Evolutionary conservation across 148 eudicot genomes (phyloP), one percentile per base, ranked within the genome.

Genomic region (Drosera capensis): DNA sequence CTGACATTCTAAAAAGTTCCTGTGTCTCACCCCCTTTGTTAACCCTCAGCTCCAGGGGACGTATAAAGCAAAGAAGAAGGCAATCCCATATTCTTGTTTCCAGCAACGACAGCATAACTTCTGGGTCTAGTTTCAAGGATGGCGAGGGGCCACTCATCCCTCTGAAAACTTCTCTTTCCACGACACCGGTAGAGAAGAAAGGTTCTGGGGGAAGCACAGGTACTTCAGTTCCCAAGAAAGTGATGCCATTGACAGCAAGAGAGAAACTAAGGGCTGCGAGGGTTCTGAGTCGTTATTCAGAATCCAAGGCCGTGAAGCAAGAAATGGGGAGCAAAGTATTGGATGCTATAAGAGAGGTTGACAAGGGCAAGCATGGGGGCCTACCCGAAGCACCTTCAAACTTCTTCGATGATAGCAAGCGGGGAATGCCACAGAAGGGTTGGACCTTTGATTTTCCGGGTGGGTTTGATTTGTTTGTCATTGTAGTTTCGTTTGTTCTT

Each of bases 301-400:
- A 83, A 20, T 29, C 87, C 39, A 88, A 83, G 59, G 48, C 82
- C 18, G 30, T 69, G 22, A 78, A 66, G 42, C 34, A 74, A 35
- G 54, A 49, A 25, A 75, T 72, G 43, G 94, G 94, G 0, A 77
- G 84, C 63, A 80, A 71, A 37, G 77, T 88, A 40, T 49, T 88
- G 29, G 95, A 84, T 46, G 87, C 82, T 36, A 56, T 88, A 46
- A 70, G 59, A 63, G 94, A 84, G 35, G 78, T 75, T 36, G 97
- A 88, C 48, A 70, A 58, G 57, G 97, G 94, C 15, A 88, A 71
- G 64, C n/a, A n/a, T n/a, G 78, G 62, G 67, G 74, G 97, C 2
- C 94, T 88, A 55, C 97, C 97, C 2, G 78, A 73, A 63, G 97
- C 97, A n/a, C 97, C 97, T n/a, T 65, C 75, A 12, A 75, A 88